A percentile compares a stretch with the other conserved stretches of the same genome.
phyloP scores from a whole-genome alignment of 345 rosid genomes.

The Gossypium herbaceum region DNA sequence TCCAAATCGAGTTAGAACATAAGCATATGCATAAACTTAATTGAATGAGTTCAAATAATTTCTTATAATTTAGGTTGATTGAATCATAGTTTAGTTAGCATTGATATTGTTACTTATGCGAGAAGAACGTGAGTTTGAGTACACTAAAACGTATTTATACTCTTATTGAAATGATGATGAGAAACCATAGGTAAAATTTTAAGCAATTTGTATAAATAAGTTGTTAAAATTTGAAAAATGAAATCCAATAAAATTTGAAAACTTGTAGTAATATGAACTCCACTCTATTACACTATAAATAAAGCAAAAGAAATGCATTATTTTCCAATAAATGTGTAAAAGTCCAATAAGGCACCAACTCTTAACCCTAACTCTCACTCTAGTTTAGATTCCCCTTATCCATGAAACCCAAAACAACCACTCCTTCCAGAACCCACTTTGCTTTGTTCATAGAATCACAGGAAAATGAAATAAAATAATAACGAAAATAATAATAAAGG shows the following conservation, averaged over 20 bases:
- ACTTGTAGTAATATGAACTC: not conserved
- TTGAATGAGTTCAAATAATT: no score
- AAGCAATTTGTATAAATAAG: no score
- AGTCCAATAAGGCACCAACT: not conserved
- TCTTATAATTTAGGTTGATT: no score
- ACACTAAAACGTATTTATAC: no score
- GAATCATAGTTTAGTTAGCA: no score
- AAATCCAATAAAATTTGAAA: not conserved
- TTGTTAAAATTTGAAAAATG: no score
- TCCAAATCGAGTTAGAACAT: no score
- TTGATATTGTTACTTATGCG: fast-evolving
- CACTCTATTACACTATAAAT: not conserved
- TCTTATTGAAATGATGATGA: no score
- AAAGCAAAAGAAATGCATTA: constrained; percentile 8
- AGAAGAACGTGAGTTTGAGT: no score
- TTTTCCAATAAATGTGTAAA: constrained; percentile 12
- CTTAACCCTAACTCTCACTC: not conserved
- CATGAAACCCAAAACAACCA: constrained; percentile 9
- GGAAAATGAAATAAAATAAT: not conserved
- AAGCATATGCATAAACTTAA: no score
- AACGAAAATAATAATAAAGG: not conserved
- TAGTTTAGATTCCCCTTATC: constrained; percentile 29
- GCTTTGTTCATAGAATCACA: constrained; percentile 14
- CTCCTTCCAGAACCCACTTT: constrained; percentile 15
- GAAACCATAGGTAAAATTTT: no score